Conservation (phyloP, 805 yeast species). For the Ogataea philodendri region DNA sequence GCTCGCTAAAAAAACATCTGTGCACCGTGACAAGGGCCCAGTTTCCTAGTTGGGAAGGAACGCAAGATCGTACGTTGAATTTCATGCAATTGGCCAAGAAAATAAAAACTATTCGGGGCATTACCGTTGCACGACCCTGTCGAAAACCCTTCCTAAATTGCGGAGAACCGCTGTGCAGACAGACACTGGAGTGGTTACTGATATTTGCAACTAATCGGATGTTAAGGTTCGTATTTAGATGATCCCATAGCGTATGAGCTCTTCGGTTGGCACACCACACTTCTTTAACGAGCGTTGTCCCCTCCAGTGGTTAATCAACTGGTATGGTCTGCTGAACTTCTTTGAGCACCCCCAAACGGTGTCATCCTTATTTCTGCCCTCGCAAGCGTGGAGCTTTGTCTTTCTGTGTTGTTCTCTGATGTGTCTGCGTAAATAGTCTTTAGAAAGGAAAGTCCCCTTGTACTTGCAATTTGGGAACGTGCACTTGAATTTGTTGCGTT, state of each 20-base stretch:
- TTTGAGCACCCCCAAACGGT: conserved; percentile 34
- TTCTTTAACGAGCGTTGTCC: conserved; percentile 32
- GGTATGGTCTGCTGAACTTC: conserved; percentile 34
- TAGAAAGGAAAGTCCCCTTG: conserved; percentile 31
- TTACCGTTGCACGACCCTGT: background rate
- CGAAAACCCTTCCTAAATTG: background rate
- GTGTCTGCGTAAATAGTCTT: conserved; percentile 32
- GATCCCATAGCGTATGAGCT: conserved; percentile 24
- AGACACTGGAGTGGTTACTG: background rate
- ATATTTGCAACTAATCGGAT: background rate
- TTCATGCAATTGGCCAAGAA: conserved; percentile 4
- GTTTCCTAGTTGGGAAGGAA: no score
- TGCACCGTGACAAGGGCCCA: no score
- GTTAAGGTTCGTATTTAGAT: conserved; percentile 3
- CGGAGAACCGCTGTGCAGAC: conserved; percentile 2
- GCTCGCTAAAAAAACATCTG: no score
- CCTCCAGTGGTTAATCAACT: conserved; percentile 35
- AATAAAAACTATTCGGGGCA: background rate
- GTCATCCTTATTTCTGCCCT: conserved; percentile 24
- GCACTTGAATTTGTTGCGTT: conserved; percentile 18
- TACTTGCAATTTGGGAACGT: conserved; percentile 27
- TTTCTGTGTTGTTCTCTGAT: conserved; percentile 32
- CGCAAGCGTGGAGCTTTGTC: conserved; percentile 27
- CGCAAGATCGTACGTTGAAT: conserved; percentile 3
- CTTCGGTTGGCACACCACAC: conserved; percentile 30